phyloP scores from a whole-genome alignment of 1,139 yeast genomes.

The Yamadazyma trypodendri region DNA sequence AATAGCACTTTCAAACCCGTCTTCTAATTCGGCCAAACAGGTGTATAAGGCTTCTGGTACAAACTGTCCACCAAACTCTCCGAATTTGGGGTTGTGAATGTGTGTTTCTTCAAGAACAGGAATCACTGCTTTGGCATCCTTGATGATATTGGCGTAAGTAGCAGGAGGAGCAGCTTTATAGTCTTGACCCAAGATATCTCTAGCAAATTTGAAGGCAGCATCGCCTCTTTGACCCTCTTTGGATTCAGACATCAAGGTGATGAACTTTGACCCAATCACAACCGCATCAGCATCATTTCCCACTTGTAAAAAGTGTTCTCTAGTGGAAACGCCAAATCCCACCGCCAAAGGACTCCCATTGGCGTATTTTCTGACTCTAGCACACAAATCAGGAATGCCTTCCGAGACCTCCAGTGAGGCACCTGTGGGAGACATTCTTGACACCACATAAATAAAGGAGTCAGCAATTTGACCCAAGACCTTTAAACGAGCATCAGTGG shows the following conservation, averaged over 20 bases:
- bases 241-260: conserved; percentile 66
- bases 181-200: conserved; percentile 67
- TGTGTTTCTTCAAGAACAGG: conserved; percentile 53
- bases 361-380: conserved; percentile 71
- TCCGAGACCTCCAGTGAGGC: conserved; percentile 65
- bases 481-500: conserved; percentile 83
- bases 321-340: conserved; percentile 94
- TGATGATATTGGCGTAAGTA: conserved; percentile 25
- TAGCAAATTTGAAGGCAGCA: conserved; percentile 65
- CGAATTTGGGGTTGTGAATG: conserved; percentile 74
- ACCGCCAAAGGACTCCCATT: conserved; percentile 87
- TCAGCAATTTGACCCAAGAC: conserved; percentile 84
- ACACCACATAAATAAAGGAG: conserved; percentile 91
- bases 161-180: conserved; percentile 35
- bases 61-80: conserved; percentile 97
- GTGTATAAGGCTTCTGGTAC: conserved; percentile 96
- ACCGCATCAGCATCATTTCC: conserved; percentile 88
- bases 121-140: conserved; percentile 23
- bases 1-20: conserved; percentile 80
- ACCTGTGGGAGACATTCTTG: conserved; percentile 98
- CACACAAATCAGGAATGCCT: conserved; percentile 67
- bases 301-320: conserved; percentile 83
- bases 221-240: conserved; percentile 58
- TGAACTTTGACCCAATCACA: conserved; percentile 87
- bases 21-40: conserved; percentile 85